These are phyloP conservation scores for Metarhizium rileyi DNA, from an alignment of 2,329 filamentous ascomycete species.

Conservation along the genomic window DNA sequence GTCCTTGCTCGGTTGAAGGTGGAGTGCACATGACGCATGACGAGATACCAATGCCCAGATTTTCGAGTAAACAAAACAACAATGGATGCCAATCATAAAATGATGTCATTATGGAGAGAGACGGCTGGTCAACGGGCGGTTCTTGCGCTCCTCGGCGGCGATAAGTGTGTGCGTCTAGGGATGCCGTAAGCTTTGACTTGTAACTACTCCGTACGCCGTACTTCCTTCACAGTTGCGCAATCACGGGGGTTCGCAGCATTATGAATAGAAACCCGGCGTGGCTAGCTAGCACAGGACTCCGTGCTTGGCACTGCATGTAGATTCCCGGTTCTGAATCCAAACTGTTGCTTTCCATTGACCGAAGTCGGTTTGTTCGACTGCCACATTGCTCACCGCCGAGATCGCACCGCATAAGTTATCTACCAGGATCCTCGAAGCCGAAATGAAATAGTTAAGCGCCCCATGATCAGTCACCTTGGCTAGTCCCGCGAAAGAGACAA, in stretches of 20 bases:
- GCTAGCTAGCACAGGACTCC: not conserved
- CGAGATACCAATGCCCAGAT: slow-evolving; percentile 7
- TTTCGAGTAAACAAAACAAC: not conserved
- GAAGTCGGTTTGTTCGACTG: not conserved
- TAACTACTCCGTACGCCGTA: too few relatives aligned
- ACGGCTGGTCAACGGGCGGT: not conserved
- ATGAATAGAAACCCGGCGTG: not conserved
- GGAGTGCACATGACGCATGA: slow-evolving; percentile 6
- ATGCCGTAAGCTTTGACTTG: not conserved
- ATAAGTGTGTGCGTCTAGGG: not conserved
- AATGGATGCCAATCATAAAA: not conserved
- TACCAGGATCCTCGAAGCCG: not conserved
- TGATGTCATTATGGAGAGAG: too few relatives aligned
- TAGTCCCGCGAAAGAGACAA: not conserved
- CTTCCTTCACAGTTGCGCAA: not conserved
- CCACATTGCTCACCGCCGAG: slow-evolving; percentile 8
- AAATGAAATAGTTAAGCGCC: not conserved
- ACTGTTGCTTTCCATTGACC: not conserved
- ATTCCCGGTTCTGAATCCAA: not conserved
- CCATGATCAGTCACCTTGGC: not conserved
- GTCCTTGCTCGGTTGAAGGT: not conserved
- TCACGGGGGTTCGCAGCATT: not conserved
- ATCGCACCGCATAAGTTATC: slow-evolving; percentile 4
- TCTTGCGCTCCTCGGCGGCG: too few relatives aligned
- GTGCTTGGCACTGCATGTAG: too few relatives aligned